Evolutionary conservation across 2,329 filamentous ascomycete genomes (phyloP), one percentile per base, ranked within the genome.

Genomic region (Claviceps maximensis): DNA sequence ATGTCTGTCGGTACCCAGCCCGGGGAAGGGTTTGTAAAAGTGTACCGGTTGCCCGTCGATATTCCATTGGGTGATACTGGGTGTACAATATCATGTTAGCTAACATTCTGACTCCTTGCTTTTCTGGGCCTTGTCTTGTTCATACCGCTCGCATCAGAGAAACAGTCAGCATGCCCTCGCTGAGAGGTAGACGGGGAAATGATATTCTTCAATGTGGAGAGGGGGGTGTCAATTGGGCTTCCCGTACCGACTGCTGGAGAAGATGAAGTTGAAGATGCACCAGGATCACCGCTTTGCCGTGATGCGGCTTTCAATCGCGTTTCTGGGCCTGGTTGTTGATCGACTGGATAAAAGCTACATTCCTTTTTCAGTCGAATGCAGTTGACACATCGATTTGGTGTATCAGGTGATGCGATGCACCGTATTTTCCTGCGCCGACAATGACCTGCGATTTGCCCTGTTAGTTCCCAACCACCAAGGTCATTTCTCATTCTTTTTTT

Each of bases 331-430:
- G 78, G 80, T 59, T 81, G 78, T 65, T 89, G 87, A 58, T 95
- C 89, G 23, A 96, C 90, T 0, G 90, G 87, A 61, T 84, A 87
- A 69, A 95, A 97, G 65, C 86, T 88, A 69, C 91, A 97, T 58
- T 95, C 89, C 64, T 95, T 96, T 69, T 94, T 94, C 64, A 97
- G 73, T 47, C 89, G 83, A 62, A 95, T 95, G 70, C 91, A 97
- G 71, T 95, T 95, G 58, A 86, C 81, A 70, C 91, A 97, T 58
- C 89, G 83, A 47, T 83, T 83, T 62, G 87, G 80, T 10, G 94
- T 88, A 58, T 83, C 82, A 49, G 80, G 76, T 9, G 87, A 82
- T 45, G 88, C 77, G 50, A 95, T 81, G 68, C 91, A 97, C 69
- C 91, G 79, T 57, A 97, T 97, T 71, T 97, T 97, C 60, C 91